phyloP scores from a whole-genome alignment of 495 filamentous ascomycete genomes.

The Penicillium longicatenatum region DNA sequence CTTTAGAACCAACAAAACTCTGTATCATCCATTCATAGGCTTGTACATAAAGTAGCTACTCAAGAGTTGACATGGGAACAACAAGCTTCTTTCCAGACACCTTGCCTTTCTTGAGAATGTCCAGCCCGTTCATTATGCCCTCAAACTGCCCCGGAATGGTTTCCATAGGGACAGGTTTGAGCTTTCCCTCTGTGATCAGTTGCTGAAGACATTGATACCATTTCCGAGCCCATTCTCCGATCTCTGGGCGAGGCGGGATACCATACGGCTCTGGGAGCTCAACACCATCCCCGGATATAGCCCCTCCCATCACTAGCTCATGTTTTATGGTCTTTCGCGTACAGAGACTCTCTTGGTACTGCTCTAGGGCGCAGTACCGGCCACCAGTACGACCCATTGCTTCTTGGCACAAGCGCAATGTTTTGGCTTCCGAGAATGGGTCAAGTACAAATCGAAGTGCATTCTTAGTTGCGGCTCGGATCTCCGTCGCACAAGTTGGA shows the following conservation, averaged over 20 bases:
- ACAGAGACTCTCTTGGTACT: slow-evolving; percentile 29
- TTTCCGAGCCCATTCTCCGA: slow-evolving; percentile 18
- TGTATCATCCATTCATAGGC: neutral
- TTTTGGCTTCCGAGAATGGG: slow-evolving; percentile 37
- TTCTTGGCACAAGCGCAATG: slow-evolving; percentile 40
- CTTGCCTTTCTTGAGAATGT: slow-evolving; percentile 24
- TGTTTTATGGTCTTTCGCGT: slow-evolving; percentile 30
- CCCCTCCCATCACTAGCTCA: slow-evolving; percentile 31
- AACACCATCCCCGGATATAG: slow-evolving; percentile 31
- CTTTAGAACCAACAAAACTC: neutral
- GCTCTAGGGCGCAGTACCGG: slow-evolving; percentile 40
- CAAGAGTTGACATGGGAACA: slow-evolving; percentile 11
- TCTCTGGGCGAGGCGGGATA: slow-evolving; percentile 25
- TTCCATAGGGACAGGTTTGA: slow-evolving; percentile 26
- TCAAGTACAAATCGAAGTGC: slow-evolving; percentile 43
- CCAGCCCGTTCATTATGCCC: slow-evolving; percentile 31
- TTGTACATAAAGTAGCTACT: neutral
- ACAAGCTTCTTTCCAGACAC: slow-evolving; percentile 36
- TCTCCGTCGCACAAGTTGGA: slow-evolving; percentile 43
- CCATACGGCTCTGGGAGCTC: slow-evolving; percentile 32
- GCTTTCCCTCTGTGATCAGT: slow-evolving; percentile 21
- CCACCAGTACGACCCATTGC: slow-evolving; percentile 47
- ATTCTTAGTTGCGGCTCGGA: slow-evolving; percentile 39
- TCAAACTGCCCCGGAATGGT: slow-evolving; percentile 26
- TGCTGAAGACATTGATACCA: slow-evolving; percentile 27